A percentile compares a stretch with the other conserved stretches of the same genome.
These are phyloP conservation scores for Colletotrichum limetticola DNA, from an alignment of 2,329 filamentous ascomycete species.

Conservation along the genomic window DNA sequence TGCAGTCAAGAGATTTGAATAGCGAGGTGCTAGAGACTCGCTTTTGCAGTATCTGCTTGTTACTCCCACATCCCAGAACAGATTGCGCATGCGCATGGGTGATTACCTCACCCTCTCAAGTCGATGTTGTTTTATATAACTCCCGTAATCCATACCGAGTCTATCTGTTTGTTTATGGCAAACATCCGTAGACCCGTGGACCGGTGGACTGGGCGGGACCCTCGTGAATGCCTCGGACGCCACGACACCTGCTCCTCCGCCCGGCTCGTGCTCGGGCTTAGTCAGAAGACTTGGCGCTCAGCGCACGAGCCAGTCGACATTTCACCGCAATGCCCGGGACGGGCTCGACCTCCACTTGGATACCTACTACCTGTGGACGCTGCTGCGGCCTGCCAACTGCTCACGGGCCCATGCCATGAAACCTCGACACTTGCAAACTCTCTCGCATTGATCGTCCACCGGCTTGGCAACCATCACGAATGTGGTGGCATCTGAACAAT, in stretches of 20 bases:
- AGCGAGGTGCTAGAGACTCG: no score
- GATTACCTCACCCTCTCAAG: neutral
- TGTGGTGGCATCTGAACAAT: neutral
- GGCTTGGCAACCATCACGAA: neutral
- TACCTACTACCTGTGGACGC: neutral
- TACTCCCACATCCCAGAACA: neutral
- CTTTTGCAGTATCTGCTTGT: no score
- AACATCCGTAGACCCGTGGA: neutral
- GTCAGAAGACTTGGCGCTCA: neutral
- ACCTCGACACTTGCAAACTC: neutral
- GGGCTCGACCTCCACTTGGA: neutral
- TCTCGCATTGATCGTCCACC: constrained; percentile 4
- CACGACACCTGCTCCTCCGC: neutral
- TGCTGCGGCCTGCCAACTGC: neutral
- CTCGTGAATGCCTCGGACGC: neutral
- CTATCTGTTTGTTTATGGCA: neutral
- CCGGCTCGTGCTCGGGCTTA: neutral
- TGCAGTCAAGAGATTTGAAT: neutral
- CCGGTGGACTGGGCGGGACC: no score
- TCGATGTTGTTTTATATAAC: neutral
- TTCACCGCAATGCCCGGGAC: neutral
- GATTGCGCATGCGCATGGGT: neutral
- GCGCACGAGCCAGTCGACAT: neutral
- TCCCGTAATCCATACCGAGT: neutral
- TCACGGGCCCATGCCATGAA: neutral